Evolutionary conservation across 306 rosid species (phyloP), one percentile per base, ranked within the genome.

Genomic region (Calophaca sinica): DNA sequence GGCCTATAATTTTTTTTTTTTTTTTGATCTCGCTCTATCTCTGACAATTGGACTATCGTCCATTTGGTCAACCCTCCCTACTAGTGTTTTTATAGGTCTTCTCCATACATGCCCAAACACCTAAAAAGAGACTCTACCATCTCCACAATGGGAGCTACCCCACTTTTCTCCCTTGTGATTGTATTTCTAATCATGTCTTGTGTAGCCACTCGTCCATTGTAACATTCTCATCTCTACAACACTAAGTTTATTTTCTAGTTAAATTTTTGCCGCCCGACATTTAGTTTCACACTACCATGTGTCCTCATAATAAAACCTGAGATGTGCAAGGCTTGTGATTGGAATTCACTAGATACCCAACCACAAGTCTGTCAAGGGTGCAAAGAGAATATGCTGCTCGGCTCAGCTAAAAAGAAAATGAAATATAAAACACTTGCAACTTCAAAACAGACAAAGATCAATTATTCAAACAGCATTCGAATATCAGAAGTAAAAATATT

Each of bases 111-210:
- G 26, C 13, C 28, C 13, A 50, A 50, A n/a, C 20, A 50, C 55
- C 28, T 50, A 50, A 4, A 53, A 15, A 53, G 60, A 53, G 60
- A 53, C 59, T 13, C 26, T 53, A 53, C 60, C 32, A 53, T 53
- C 33, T 53, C 33, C 11, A 53, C 7, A 15, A 53, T 53, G 60
- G 26, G 26, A 20, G 26, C 26, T 20, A 20, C 26, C 26, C 26
- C 26, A 20, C 26, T 20, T 20, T 20, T 20, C 26, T 20, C 26
- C 1, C 26, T 20, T 20, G 26, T 20, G 26, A 20, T 20, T 20
- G 26, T 20, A 20, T 20, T 20, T 20, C 26, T 20, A 20, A 20
- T 20, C 26, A 20, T 20, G 26, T 20, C 26, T 20, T 1, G 26
- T 20, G 26, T 20, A 20, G 26, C 26, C 26, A 20, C 26, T 20